Evolutionary conservation across 179 eudicot species (phyloP), one percentile per base, ranked within the genome.

Genomic region (Beta macrorhiza): DNA sequence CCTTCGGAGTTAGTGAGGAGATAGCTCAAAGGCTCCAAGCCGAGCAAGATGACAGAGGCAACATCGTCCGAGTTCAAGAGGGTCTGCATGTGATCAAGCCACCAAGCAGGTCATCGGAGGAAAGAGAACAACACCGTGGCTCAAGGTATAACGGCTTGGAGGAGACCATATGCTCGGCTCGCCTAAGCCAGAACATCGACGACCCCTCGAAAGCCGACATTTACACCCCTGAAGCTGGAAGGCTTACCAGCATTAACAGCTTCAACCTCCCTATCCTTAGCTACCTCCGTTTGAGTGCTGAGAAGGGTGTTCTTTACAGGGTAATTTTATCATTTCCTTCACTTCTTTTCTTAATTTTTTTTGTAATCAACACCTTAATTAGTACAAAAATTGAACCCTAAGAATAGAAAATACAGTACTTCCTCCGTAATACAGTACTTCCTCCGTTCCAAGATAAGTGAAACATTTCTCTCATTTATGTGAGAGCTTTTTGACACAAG

Each of bases 171-270:
- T 93, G 98, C 89, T 80, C 87, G 0, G 88, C 87, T 14, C 86
- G 87, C 77, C 49, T 90, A 6, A 68, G 69, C 10, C 73, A 83
- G 80, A 92, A 91, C 86, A 80, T 91, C 51, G 82, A 91, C 70
- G 83, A 86, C 8, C 89, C 93, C 0, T 55, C 83, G 1, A 76
- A 87, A 0, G 92, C 94, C 0, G 94, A 91, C 61, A 5, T 91
- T 13, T 92, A 76, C 81, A 89, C 86, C 83, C 93, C 95, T 6
- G 85, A 85, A 45, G 95, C 93, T 7, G 97, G 97, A 7, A 83
- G 93, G 19, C 79, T 88, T 59, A 69, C 88, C 45, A 78, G 87
- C 77, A 47, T 89, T 58, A 91, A 89, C 80, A 84, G 91, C 90
- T 81, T 73, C 72, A 87, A 83, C 51, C 86, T 93, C n/a, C 95